phyloP scores from a whole-genome alignment of 768 basidiomycete species.

The Mycena crocata region DNA sequence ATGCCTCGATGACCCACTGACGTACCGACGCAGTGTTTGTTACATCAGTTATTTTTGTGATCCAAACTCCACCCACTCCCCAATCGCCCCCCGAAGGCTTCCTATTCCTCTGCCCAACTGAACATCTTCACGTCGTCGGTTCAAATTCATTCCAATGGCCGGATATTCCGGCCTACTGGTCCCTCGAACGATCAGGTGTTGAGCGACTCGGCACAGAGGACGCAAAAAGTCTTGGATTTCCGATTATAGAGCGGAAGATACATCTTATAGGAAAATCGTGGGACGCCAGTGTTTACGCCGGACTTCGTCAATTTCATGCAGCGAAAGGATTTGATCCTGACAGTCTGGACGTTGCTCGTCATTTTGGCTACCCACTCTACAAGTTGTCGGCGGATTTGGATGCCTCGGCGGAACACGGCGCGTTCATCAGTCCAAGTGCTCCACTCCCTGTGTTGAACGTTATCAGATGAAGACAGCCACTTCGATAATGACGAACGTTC shows the following conservation, averaged over 20 bases:
- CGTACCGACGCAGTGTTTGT: not conserved
- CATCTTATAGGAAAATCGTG: not conserved
- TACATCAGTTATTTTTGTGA: not conserved
- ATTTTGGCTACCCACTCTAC: not conserved
- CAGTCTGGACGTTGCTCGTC: not conserved
- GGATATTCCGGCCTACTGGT: not conserved
- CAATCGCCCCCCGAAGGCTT: not conserved
- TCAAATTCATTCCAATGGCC: not conserved
- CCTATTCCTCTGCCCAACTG: constrained; percentile 1
- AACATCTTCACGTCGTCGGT: not conserved
- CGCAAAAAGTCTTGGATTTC: not conserved
- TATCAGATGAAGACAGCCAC: too few relatives aligned
- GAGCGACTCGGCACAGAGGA: not conserved
- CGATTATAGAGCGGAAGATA: not conserved
- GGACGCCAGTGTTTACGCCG: not conserved
- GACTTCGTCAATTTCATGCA: not conserved
- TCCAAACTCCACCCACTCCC: not conserved
- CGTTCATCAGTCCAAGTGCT: too few relatives aligned
- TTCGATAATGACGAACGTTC: too few relatives aligned
- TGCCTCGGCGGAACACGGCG: too few relatives aligned
- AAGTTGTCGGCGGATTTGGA: too few relatives aligned
- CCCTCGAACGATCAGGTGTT: not conserved
- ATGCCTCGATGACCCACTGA: not conserved
- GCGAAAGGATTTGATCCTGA: constrained; percentile 16
- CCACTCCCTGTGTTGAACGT: too few relatives aligned